A percentile compares a stretch with the other conserved stretches of the same genome.
Evolutionary conservation across 768 basidiomycete species (phyloP).

Genomic region (Suillus ampliporus): DNA sequence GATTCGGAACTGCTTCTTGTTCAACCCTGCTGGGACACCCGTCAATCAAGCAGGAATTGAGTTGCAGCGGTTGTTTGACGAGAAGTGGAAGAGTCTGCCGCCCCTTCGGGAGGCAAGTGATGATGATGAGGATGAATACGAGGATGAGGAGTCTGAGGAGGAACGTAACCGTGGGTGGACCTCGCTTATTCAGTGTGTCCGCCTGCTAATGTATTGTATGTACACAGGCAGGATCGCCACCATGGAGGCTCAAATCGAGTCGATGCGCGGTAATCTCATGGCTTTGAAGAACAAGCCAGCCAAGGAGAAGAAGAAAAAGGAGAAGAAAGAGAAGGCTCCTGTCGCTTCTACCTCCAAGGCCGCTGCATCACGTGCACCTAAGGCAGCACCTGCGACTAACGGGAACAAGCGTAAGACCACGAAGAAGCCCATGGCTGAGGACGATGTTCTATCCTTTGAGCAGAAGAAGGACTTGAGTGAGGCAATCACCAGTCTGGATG

Average conservation of each 20-base stretch:
- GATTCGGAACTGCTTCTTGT: slow-evolving; percentile 91
- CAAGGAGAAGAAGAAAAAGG: slow-evolving; percentile 76
- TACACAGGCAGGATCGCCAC: slow-evolving; percentile 67
- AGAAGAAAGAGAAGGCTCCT: slow-evolving; percentile 62
- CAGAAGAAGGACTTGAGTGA: slow-evolving; percentile 99
- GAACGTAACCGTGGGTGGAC: slow-evolving; percentile 60
- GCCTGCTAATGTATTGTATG: slow-evolving; percentile 19
- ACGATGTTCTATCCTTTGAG: slow-evolving; percentile 88
- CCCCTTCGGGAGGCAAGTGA: slow-evolving; percentile 57
- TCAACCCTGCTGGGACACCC: slow-evolving; percentile 87
- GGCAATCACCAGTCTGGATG: slow-evolving; percentile 87
- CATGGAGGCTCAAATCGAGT: slow-evolving; percentile 85
- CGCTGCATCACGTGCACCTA: slow-evolving; percentile 51
- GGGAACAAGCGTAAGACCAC: slow-evolving; percentile 59
- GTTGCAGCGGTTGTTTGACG: slow-evolving; percentile 87
- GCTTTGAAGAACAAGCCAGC: slow-evolving; percentile 60
- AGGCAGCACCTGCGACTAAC: slow-evolving; percentile 43
- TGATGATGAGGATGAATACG: slow-evolving; percentile 69
- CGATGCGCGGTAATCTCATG: slow-evolving; percentile 72
- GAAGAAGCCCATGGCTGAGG: slow-evolving; percentile 74
- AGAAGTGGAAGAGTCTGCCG: slow-evolving; percentile 87
- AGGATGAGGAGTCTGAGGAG: slow-evolving; percentile 68
- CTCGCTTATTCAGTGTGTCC: slow-evolving; percentile 11
- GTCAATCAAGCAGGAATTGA: slow-evolving; percentile 88
- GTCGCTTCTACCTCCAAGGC: slow-evolving; percentile 71